Evolutionary conservation across 306 rosid species (phyloP), one percentile per base, ranked within the genome.

Genomic region (Cicer bijugum): DNA sequence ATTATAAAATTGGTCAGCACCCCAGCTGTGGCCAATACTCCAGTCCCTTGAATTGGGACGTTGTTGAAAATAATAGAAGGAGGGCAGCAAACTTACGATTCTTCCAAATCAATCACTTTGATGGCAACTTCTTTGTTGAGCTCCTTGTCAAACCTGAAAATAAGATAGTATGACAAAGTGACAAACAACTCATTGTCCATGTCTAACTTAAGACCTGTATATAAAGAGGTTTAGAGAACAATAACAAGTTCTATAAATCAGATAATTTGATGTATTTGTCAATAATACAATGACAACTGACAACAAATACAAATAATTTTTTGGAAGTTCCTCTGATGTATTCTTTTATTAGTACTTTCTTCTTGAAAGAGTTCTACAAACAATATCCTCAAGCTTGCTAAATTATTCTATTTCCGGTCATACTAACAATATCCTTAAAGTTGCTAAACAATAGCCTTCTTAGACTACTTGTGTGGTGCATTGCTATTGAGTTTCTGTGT

Each of bases 81-180:
- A 52, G 37, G 17, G 9, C 20, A 48, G 43, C 19, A 79, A 23
- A 89, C 99, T 90, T 90, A 95, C 99, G 99, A 85, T 69, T 95
- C 97, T 82, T 95, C 99, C 88, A 95, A 86, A 88, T 95, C 99
- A 14, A 95, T 95, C 68, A 95, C 97, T 92, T 95, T 95, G 57
- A 95, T 92, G 52, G 99, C 99, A 17, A 95, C 97, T 80, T 82
- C 89, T 86, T 84, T 95, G 86, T 88, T 90, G 67, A 88, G 93
- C 80, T 92, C 97, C 85, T 56, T 90, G 85, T 95, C 99, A 76
- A 90, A 92, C 88, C 99, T 95, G 90, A 71, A 85, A 82, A 80
- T 64, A 62, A 83, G 67, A 75, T 71, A 62, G 71, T 50, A 57
- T 12, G 23, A 71, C 11, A 79, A 59, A 66, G 52, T 43, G 60